Evolutionary conservation across 2,329 filamentous ascomycete species (phyloP).

Genomic region (Monascus ruber): DNA sequence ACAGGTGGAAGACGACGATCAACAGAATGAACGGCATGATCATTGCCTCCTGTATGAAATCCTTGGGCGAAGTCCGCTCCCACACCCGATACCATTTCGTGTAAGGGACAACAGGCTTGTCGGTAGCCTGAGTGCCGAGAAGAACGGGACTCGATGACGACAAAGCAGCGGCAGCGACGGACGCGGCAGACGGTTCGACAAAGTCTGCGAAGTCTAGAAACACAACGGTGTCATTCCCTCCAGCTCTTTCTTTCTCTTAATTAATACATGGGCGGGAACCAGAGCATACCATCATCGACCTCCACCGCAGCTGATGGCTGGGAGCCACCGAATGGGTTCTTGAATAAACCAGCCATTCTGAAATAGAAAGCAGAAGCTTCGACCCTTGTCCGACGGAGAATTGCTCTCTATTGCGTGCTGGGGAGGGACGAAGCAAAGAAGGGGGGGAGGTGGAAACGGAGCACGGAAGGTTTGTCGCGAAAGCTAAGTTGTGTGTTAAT

Average conservation of each 20-base stretch:
- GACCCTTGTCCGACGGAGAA: no score
- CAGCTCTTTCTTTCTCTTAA: background rate
- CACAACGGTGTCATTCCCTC: slow-evolving; percentile 1
- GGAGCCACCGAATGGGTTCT: slow-evolving; percentile 28
- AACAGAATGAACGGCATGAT: slow-evolving; percentile 65
- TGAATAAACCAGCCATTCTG: slow-evolving; percentile 28
- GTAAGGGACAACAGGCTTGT: slow-evolving; percentile 52
- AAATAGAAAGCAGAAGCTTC: no score
- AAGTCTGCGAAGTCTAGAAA: slow-evolving; percentile 84
- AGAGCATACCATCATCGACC: slow-evolving; percentile 25
- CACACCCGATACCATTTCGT: slow-evolving; percentile 96
- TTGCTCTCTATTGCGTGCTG: no score
- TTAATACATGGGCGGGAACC: background rate
- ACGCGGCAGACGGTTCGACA: slow-evolving; percentile 52
- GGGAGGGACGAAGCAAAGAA: no score
- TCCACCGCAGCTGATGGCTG: slow-evolving; percentile 18
- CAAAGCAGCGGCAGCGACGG: slow-evolving; percentile 31
- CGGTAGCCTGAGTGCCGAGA: slow-evolving; percentile 32
- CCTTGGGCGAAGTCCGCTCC: slow-evolving; percentile 70
- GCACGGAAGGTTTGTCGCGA: no score
- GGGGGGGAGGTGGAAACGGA: no score
- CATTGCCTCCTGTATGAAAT: slow-evolving; percentile 80
- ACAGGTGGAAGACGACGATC: slow-evolving; percentile 66
- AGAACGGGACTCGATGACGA: slow-evolving; percentile 29
- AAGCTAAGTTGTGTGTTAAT: no score